Conservation (phyloP, 2,329 filamentous ascomycete species). For the Ramularia endophylla region DNA sequence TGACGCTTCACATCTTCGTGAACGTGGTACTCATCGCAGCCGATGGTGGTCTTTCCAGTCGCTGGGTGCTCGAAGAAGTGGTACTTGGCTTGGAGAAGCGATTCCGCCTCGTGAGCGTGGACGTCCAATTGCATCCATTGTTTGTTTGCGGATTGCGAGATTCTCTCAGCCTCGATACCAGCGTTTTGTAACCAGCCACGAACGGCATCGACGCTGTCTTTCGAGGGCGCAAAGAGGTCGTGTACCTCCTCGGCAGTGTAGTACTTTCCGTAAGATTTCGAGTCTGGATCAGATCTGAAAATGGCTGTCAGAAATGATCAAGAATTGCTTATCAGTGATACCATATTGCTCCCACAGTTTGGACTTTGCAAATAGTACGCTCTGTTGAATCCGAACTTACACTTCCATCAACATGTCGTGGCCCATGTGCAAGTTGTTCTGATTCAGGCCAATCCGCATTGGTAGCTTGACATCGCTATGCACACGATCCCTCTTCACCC, state of each 20-base stretch:
- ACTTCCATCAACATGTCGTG: constrained; percentile 17
- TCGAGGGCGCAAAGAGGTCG: constrained; percentile 37
- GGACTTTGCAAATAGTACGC: no score
- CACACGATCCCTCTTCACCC: constrained; percentile 34
- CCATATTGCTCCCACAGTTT: no score
- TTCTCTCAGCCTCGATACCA: constrained; percentile 27
- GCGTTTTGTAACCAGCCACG: constrained; percentile 34
- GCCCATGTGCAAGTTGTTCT: constrained; percentile 16
- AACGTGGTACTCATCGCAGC: constrained; percentile 33
- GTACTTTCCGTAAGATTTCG: constrained; percentile 36
- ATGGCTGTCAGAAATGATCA: background rate
- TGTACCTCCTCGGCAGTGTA: constrained; percentile 35
- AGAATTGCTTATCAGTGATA: background rate
- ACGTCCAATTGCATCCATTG: constrained; percentile 43
- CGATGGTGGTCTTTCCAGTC: constrained; percentile 39
- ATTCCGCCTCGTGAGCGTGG: constrained; percentile 33
- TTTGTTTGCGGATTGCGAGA: constrained; percentile 29
- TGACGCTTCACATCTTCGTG: constrained; percentile 43
- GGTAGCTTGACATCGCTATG: constrained; percentile 21
- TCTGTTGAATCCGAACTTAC: constrained; percentile 4
- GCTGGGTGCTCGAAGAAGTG: constrained; percentile 55
- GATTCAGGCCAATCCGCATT: constrained; percentile 23
- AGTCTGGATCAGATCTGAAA: constrained; percentile 14
- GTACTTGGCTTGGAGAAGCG: constrained; percentile 44
- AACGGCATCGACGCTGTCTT: constrained; percentile 31